These are phyloP conservation scores for Suillus americanus DNA, from an alignment of 768 basidiomycete genomes.

Conservation along the genomic window DNA sequence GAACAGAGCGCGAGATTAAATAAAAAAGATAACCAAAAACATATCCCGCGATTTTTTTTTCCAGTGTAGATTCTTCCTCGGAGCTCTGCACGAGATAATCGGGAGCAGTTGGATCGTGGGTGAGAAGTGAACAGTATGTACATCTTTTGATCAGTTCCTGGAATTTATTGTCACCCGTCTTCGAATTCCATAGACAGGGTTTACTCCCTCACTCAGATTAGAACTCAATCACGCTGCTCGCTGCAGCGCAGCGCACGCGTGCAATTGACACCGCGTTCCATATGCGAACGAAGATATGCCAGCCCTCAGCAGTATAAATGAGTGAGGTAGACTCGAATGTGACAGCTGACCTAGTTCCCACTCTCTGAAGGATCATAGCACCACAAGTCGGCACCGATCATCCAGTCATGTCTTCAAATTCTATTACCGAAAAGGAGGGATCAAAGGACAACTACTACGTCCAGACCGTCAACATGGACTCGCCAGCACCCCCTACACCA, in stretches of 20 bases:
- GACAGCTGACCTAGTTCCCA: background rate
- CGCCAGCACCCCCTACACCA: slow-evolving; percentile 12
- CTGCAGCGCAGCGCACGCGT: slow-evolving; percentile 1
- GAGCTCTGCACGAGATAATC: slow-evolving; percentile 11
- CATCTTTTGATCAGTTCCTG: slow-evolving; percentile 10
- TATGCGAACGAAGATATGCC: background rate
- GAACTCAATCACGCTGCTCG: slow-evolving; percentile 1
- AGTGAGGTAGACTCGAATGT: background rate
- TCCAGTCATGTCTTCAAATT: slow-evolving; percentile 21
- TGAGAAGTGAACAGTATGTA: slow-evolving; percentile 10
- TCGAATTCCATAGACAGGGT: slow-evolving; percentile 5
- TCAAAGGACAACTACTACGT: slow-evolving; percentile 25
- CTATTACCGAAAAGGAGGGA: slow-evolving; percentile 21
- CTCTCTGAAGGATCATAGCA: slow-evolving; percentile 6
- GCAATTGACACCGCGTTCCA: background rate
- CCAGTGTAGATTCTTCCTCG: background rate
- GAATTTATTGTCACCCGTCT: background rate
- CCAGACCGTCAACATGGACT: slow-evolving; percentile 24
- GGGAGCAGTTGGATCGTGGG: slow-evolving; percentile 14
- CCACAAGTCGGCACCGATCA: background rate
- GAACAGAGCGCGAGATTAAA: background rate
- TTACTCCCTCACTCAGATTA: slow-evolving; percentile 3
- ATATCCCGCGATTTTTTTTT: slow-evolving; percentile 8
- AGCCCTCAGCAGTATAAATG: slow-evolving; percentile 21
- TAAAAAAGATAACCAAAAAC: background rate